Evolutionary conservation across 331 rosid species (phyloP), one percentile per base, ranked within the genome.

Genomic region (Phaseolus coccineus): DNA sequence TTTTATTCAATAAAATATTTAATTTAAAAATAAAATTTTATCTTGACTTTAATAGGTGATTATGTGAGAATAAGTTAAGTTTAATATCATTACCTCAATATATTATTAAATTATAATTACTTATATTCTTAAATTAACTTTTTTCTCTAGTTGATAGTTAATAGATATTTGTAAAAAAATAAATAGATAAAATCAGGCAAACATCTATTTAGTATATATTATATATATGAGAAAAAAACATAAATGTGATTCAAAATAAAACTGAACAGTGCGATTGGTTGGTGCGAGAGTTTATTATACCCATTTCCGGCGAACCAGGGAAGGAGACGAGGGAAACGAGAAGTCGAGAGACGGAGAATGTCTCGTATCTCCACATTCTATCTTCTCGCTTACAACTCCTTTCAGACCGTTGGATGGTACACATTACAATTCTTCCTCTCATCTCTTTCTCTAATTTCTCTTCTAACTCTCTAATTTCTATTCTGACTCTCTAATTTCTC

Each of bases 381-480:
- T 85, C 96, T 96, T 25, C 73, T 85, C 11, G 68, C 93, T 58
- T 95, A 91, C 97, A 93, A 95, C 69, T 80, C 93, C 71, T 77
- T 88, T 69, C 97, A 93, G 70, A 87, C 94, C 0, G 27, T 84
- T 12, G 96, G 91, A 84, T 93, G 99, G 99, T 91, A 61, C 8
- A 6, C 6, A 11, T 46, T 5, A 6, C 69, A 27, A 3, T 66
- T 1, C 16, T 40, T 9, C 58, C 52, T 46, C 13, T 37, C 10
- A 10, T 46, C 15, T 55, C 37, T 0, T 16, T 30, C 6, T 27
- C 12, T 2, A 46, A 46, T 28, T 16, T 15, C 55, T 6, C 14
- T 77, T 46, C 19, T 5, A 25, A 1, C 31, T 50, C 37, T 44
- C 27, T 58, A 6, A 37, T 59, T 39, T 6, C 13, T 67, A n/a